Base-by-base conservation (phyloP, 1,284 basidiomycete species). In the Takashimella tepidaria region DNA sequence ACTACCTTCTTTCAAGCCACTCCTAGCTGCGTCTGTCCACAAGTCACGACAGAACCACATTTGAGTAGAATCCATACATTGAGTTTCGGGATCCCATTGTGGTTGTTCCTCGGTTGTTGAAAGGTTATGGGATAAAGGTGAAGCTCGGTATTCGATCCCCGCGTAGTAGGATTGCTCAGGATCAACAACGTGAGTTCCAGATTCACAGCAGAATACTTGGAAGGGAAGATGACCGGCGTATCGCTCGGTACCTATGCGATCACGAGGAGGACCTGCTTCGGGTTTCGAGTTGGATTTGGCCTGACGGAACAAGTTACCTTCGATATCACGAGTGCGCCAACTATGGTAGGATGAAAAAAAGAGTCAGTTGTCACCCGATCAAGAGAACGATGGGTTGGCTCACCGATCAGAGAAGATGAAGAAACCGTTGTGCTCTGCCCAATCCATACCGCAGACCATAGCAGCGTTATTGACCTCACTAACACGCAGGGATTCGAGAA, bases 381-480 rank as follows among this genome's bases (percentile, higher is more conserved):
- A 45, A 23, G 6, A 50, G 5, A 3, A 27, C 26, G 22, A 24
- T 44, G 10, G 12, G 6, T 4, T 21, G 0, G 70, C 81, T 53
- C 62, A 88, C 89, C 92, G 82, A 74, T 95, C 92, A 22, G 92
- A 95, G 77, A 95, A 96, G 64, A 96, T 92, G 78, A 95, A 97
- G 76, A 91, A 88, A 0, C 91, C 91, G 62, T 92, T 89, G 70
- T 92, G 88, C 74, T 97, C 92, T 22, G 91, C 92, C 92, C 92
- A 97, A 71, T 97, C 92, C 92, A 96, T 96, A 22, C 92, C 91
- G 70, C 92, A 96, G 1, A 95, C 90, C 89, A 97, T 91, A 1
- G 90, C 89, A 0, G 92, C 92, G 63, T 90, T 84, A 70, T 96
- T 97, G 40, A 82, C 81, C 61, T 88, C 81, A 70, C 87, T 89